Conservation (phyloP, 768 basidiomycete species). For the Boletus pseudopeckii region DNA sequence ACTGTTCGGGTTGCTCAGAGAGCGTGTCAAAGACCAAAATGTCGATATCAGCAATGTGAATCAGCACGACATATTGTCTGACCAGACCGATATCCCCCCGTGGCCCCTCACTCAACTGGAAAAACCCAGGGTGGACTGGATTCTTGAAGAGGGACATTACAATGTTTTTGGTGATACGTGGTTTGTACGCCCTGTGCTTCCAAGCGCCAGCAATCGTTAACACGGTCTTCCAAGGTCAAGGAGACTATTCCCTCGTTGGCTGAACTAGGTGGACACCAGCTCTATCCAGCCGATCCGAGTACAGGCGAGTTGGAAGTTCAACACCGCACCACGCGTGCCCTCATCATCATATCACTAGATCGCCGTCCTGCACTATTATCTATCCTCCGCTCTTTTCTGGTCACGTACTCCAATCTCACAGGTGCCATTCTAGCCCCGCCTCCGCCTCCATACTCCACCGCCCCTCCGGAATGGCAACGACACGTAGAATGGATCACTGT, state of each 20-base stretch:
- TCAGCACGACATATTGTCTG: conserved; percentile 63
- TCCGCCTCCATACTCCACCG: conserved; percentile 41
- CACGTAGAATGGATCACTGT: conserved; percentile 80
- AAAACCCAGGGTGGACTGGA: conserved; percentile 89
- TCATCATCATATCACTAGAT: conserved; percentile 44
- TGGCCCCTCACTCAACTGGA: conserved; percentile 76
- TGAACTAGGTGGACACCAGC: conserved; percentile 74
- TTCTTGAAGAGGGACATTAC: conserved; percentile 80
- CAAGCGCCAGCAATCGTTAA: conserved; percentile 14
- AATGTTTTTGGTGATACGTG: conserved; percentile 85
- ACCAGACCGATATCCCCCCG: conserved; percentile 71
- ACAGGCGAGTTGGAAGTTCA: conserved; percentile 45
- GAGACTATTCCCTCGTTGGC: conserved; percentile 79
- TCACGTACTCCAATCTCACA: conserved; percentile 75
- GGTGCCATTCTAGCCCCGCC: conserved; percentile 66
- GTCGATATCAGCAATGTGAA: conserved; percentile 38
- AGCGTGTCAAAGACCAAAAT: conserved; percentile 42
- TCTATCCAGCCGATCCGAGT: conserved; percentile 73
- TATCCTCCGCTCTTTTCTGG: conserved; percentile 72
- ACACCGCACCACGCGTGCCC: background rate
- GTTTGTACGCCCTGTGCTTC: conserved; percentile 58
- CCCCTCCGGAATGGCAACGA: conserved; percentile 66
- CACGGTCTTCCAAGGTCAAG: conserved; percentile 55
- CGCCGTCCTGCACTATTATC: conserved; percentile 70
- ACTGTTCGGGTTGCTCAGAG: conserved; percentile 58